Conservation (phyloP, 345 rosid genomes). For the Sisymbrium altissimum region DNA sequence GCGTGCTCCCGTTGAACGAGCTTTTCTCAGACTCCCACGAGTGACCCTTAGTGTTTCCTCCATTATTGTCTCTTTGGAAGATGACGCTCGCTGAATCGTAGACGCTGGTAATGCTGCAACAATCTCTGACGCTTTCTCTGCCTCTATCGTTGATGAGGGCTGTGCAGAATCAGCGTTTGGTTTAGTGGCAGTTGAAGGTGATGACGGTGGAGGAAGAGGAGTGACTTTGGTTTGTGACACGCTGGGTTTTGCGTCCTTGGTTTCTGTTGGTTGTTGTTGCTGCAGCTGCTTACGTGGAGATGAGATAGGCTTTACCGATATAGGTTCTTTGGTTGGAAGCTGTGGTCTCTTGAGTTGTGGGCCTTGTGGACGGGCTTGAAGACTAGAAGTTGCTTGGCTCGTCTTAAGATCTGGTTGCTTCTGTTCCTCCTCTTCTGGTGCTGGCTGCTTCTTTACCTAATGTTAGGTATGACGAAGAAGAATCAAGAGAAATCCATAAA, state of each 20-base stretch:
- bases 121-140: slow-evolving; percentile 42
- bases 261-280: slow-evolving; percentile 24
- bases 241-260: slow-evolving; percentile 25
- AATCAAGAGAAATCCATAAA: not conserved
- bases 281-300: slow-evolving; percentile 20
- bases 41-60: slow-evolving; percentile 50
- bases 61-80: slow-evolving; percentile 52
- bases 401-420: slow-evolving; percentile 27
- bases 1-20: slow-evolving; percentile 40
- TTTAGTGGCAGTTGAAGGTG: slow-evolving; percentile 21
- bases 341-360: slow-evolving; percentile 25
- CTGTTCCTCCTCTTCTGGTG: slow-evolving; percentile 21
- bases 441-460: slow-evolving; percentile 39
- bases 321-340: slow-evolving; percentile 35
- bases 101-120: slow-evolving; percentile 43
- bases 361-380: slow-evolving; percentile 7
- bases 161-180: slow-evolving; percentile 19
- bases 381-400: slow-evolving; percentile 12
- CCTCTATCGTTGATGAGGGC: slow-evolving; percentile 32
- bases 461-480: slow-evolving; percentile 7
- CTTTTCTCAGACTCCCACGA: slow-evolving; percentile 51
- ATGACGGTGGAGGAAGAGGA: slow-evolving; percentile 21
- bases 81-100: slow-evolving; percentile 31
- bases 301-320: slow-evolving; percentile 22
- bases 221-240: slow-evolving; percentile 26